phyloP scores from a whole-genome alignment of 305 asterid species.

The Solanum hybrid region DNA sequence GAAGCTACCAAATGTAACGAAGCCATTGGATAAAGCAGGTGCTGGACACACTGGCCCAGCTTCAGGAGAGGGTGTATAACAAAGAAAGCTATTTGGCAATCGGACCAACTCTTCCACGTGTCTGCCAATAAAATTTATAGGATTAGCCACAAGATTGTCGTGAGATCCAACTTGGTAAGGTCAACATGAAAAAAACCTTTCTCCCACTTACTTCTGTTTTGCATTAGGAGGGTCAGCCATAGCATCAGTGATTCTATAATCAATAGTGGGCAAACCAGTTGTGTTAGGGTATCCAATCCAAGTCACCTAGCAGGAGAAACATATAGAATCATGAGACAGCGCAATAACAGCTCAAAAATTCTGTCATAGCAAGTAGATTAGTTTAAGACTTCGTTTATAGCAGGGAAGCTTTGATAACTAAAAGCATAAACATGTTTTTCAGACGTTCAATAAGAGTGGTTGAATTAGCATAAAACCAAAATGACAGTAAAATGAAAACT shows the following conservation, averaged over 20 bases:
- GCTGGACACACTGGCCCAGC: constrained; percentile 82
- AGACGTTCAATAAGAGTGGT: neutral
- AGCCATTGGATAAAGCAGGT: constrained; percentile 91
- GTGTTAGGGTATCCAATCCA: constrained; percentile 99
- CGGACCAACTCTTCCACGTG: constrained; percentile 93
- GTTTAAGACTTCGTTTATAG: neutral
- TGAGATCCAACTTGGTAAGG: neutral
- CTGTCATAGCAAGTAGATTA: neutral
- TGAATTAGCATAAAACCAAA: neutral
- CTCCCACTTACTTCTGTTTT: constrained; percentile 58
- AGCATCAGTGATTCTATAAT: constrained; percentile 88
- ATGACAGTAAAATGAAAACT: neutral
- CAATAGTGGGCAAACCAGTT: constrained; percentile 92
- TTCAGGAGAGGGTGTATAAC: constrained; percentile 97
- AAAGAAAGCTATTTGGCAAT: constrained; percentile 75
- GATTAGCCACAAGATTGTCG: neutral
- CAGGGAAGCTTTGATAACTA: neutral
- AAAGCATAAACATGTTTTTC: neutral
- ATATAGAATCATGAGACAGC: neutral
- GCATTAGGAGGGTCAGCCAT: constrained; percentile 81
- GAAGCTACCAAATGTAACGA: constrained; percentile 94
- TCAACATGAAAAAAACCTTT: constrained; percentile 5
- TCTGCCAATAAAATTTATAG: constrained; percentile 42
- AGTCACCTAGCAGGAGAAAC: constrained; percentile 55
- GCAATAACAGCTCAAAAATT: neutral